Evolutionary conservation across 176 grass and related monocot genomes (phyloP).

Genomic region (Avena sativa): DNA sequence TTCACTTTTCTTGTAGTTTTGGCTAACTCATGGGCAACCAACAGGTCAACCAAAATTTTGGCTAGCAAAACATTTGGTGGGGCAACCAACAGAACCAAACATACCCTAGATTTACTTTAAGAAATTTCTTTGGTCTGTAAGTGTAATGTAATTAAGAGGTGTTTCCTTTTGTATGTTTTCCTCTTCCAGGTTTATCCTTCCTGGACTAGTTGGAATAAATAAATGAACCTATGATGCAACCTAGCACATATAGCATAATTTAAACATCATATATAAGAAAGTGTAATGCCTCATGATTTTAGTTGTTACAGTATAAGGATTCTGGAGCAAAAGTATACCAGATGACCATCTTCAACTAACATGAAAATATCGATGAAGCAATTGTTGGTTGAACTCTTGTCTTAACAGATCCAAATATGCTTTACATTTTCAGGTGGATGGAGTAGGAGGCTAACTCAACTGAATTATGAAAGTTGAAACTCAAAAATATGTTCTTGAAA

Average conservation of each 20-base stretch:
- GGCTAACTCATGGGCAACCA: neutral
- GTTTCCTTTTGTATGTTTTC: no score
- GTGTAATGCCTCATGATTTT: neutral
- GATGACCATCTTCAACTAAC: neutral
- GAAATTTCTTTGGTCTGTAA: slow-evolving; percentile 20
- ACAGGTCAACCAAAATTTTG: neutral
- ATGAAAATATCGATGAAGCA: neutral
- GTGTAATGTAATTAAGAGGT: neutral
- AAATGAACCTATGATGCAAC: no score
- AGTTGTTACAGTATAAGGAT: neutral
- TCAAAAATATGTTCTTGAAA: neutral
- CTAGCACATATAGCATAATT: neutral
- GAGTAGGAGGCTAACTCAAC: slow-evolving; percentile 15
- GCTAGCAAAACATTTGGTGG: neutral
- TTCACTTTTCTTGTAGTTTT: neutral
- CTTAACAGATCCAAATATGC: neutral
- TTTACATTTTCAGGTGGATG: neutral
- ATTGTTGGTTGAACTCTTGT: neutral
- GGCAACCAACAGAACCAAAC: neutral
- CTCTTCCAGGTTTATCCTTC: no score
- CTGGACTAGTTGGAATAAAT: no score
- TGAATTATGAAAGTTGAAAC: slow-evolving; percentile 10
- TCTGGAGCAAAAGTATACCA: neutral
- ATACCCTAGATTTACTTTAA: neutral
- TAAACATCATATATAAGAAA: slow-evolving; percentile 18